Evolutionary conservation across 2,329 filamentous ascomycete genomes (phyloP), one percentile per base, ranked within the genome.

Genomic region (Paracorniculantispora psalliotae): DNA sequence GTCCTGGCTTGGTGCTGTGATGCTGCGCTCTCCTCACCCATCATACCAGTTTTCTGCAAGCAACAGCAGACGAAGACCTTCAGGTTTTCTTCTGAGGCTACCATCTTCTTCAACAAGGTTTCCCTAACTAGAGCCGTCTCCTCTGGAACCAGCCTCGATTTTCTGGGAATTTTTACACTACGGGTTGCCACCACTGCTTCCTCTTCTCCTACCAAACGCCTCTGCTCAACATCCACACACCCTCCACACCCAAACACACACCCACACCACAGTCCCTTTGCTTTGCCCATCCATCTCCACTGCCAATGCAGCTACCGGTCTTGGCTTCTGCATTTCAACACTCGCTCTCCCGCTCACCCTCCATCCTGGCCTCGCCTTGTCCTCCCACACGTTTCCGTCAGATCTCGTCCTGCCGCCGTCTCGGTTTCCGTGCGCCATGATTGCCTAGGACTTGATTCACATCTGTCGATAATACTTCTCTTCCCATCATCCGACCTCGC

Each of bases 301-400:
- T 23, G 41, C 13, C 43, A 37, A 33, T 37, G 25, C 19, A 44
- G 26, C 39, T 46, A 25, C 51, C 17, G 35, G 25, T 54, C 51
- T 54, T 57, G 54, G 54, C 54, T 49, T 47, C 30, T 30, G 30
- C 54, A 57, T 57, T 57, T 57, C 54, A 49, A 56, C 43, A 23
- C 26, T 49, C 44, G 33, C 33, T 35, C 41, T 51, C 55, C 47
- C 55, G n/a, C 55, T 23, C 47, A 28, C 44, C 43, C 10, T 28
- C 30, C 33, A 13, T 30, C 13, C 19, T 19, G 13, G 6, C 43
- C 19, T 46, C 43, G 13, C n/a, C 46, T 41, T 23, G 46, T 41
- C 26, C 21, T 57, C 8, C 19, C 21, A 21, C n/a, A 26, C 21
- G n/a, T n/a, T n/a, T n/a, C 35, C 23, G 5, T 26, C 43, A 48